These are phyloP conservation scores for Gentiana straminea DNA, from an alignment of 257 asterid genomes.

Conservation along the genomic window DNA sequence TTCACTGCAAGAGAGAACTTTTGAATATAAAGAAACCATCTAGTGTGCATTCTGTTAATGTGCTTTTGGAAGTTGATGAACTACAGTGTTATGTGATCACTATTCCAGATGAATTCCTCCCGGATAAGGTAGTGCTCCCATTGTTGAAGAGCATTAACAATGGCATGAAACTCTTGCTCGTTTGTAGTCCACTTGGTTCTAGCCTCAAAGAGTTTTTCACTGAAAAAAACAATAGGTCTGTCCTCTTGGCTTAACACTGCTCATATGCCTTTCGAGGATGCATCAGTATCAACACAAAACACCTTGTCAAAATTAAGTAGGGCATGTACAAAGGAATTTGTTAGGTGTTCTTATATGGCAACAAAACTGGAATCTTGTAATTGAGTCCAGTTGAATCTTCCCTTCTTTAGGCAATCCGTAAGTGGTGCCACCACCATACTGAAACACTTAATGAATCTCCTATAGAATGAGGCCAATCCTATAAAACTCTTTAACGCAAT, in stretches of 20 bases:
- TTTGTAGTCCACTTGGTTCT: background rate
- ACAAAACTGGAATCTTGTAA: background rate
- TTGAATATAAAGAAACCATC: background rate
- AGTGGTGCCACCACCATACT: background rate
- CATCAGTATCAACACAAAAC: slow-evolving; percentile 3
- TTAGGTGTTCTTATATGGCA: background rate
- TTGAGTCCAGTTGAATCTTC: background rate
- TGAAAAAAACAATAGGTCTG: background rate
- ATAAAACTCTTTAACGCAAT: background rate
- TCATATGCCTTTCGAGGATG: background rate
- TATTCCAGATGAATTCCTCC: background rate
- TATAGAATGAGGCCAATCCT: background rate
- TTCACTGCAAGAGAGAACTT: background rate
- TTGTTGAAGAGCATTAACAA: background rate
- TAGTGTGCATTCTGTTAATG: background rate
- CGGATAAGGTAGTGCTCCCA: background rate
- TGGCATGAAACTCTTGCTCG: background rate
- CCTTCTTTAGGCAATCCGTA: background rate
- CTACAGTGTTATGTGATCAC: background rate
- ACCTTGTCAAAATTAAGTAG: background rate
- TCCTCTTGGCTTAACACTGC: background rate
- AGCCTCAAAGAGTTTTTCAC: background rate
- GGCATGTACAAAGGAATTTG: background rate
- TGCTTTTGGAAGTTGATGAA: background rate
- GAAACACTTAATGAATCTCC: background rate